Evolutionary conservation across 176 grass and related monocot species (phyloP), one percentile per base, ranked within the genome.

Genomic region (Pontederia crassipes): DNA sequence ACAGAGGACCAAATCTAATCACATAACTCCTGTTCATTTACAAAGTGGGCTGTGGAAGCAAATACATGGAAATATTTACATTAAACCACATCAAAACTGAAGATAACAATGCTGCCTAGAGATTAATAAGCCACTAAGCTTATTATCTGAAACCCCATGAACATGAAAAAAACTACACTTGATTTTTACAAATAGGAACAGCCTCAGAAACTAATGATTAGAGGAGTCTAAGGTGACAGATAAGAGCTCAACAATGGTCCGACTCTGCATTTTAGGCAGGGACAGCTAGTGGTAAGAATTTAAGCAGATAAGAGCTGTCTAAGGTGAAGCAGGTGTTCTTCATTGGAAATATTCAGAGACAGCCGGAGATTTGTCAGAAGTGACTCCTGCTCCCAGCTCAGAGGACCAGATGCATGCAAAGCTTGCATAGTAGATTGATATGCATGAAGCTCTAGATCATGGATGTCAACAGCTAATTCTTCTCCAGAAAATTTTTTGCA

Each of bases 381-480:
- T 51, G 82, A 82, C 74, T 90, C 87, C 49, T 90, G 82, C 75
- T 85, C 87, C 82, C 87, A 90, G 24, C 75, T 90, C 67, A 90
- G 67, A 12, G 87, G 79, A 7, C 87, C 87, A 0, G 79, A 90
- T 18, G 87, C 87, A 74, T 79, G 65, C 24, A 90, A 77, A 16
- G 82, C 87, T 40, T 71, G 68, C 73, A 82, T 14, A 13, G 87
- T 90, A 66, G 79, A 85, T 56, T 60, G 76, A 66, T 90, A 90
- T 14, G 82, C 87, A 51, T 63, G 75, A 57, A 90, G 72, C 76
- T 90, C 87, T 74, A 90, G 66, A 62, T 53, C 66, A 67, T 85
- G 87, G 52, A 90, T 54, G 62, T 59, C 61, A 27, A 54, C 66
- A 24, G 62, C 45, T 28, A 77, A 61, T 62, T 61, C 46, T 51